A percentile compares a stretch with the other conserved stretches of the same genome.
phyloP scores from a whole-genome alignment of 2,329 filamentous ascomycete species.

The Aspergillus brunneoviolaceus region DNA sequence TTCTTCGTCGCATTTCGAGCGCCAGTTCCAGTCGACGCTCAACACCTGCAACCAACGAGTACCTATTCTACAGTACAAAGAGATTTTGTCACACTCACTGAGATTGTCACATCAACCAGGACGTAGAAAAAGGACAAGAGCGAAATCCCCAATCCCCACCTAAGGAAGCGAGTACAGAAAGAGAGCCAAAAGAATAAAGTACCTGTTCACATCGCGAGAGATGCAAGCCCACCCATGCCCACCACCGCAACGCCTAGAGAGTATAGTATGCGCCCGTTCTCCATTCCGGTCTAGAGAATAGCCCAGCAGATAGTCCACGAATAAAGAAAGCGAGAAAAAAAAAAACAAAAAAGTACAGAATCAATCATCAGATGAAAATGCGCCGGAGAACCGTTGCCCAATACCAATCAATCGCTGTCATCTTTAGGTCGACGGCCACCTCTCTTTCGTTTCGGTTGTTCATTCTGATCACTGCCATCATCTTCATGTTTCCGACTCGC shows the following conservation, averaged over 20 bases:
- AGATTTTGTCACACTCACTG: no score
- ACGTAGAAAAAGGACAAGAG: not conserved
- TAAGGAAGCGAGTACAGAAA: constrained; percentile 4
- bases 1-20: not conserved
- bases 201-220: constrained; percentile 23
- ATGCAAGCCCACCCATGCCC: constrained; percentile 24
- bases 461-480: constrained; percentile 47
- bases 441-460: constrained; percentile 50
- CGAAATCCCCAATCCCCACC: no score
- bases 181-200: not conserved
- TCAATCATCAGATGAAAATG: constrained; percentile 7
- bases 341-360: constrained; percentile 6
- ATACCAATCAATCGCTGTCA: constrained; percentile 33
- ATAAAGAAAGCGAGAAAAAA: constrained; percentile 15
- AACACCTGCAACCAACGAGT: not conserved
- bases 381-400: not conserved
- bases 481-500: constrained; percentile 45
- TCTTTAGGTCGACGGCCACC: constrained; percentile 42
- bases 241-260: constrained; percentile 25
- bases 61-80: not conserved
- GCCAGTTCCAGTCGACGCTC: not conserved
- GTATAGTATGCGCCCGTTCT: constrained; percentile 25
- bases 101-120: no score
- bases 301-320: constrained; percentile 28
- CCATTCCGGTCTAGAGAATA: constrained; percentile 28